phyloP scores from a whole-genome alignment of 208 protist genomes.

The Phytomonas sp. region DNA sequence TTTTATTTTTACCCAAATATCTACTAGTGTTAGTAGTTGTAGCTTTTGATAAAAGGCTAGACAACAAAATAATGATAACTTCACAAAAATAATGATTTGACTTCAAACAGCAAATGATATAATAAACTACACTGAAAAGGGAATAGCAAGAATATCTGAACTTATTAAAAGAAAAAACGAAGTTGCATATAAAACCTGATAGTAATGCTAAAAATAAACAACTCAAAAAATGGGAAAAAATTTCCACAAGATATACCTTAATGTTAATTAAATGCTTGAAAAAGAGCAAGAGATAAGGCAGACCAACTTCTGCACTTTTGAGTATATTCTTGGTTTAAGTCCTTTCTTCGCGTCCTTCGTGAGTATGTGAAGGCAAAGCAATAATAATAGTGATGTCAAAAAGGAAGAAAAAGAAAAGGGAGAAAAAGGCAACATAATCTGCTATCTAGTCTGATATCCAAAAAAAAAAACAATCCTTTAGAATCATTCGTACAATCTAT shows the following conservation, averaged over 20 bases:
- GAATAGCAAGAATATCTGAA: constrained; percentile 8
- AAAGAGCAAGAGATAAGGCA: constrained; percentile 11
- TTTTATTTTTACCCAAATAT: not conserved
- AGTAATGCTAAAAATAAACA: constrained; percentile 3
- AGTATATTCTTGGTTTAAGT: not conserved
- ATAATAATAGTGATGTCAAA: constrained; percentile 1
- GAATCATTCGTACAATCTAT: not conserved
- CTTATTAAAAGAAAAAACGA: constrained; percentile 2
- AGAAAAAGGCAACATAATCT: not conserved
- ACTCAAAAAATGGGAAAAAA: constrained; percentile 10
- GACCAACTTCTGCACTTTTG: constrained; percentile 7
- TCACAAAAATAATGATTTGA: constrained; percentile 1
- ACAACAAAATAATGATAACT: not conserved
- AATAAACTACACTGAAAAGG: constrained; percentile 10
- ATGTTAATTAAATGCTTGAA: constrained; percentile 1
- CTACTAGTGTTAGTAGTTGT: constrained; percentile 4
- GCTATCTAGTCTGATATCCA: not conserved
- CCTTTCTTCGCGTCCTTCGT: not conserved
- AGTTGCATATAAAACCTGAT: constrained; percentile 6
- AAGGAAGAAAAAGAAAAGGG: constrained; percentile 9
- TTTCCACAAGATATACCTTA: constrained; percentile 5
- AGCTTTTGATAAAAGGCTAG: not conserved
- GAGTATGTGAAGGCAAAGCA: not conserved
- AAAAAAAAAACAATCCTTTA: not conserved
- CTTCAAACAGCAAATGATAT: not conserved